Evolutionary conservation across 495 filamentous ascomycete genomes (phyloP).

Genomic region (Neurospora tetrasperma): DNA sequence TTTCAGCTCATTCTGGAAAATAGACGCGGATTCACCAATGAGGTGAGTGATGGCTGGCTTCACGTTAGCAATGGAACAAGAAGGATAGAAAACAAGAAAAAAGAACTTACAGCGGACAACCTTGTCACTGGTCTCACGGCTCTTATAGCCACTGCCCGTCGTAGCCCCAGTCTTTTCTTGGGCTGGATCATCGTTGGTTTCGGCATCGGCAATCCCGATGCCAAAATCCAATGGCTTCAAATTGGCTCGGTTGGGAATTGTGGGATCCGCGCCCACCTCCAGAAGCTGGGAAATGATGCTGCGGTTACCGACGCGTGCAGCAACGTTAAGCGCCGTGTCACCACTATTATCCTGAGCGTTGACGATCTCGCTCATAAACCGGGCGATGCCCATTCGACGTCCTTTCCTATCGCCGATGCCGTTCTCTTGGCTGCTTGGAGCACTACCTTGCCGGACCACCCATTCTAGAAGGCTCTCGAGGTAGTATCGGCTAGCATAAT

Average conservation of each 20-base stretch:
- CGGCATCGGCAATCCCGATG: slow-evolving; percentile 50
- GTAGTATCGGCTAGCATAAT: slow-evolving; percentile 79
- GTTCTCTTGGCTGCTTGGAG: slow-evolving; percentile 46
- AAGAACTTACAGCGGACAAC: slow-evolving; percentile 53
- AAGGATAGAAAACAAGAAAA: background rate
- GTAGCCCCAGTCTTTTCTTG: slow-evolving; percentile 19
- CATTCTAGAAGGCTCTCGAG: slow-evolving; percentile 88
- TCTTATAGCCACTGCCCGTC: slow-evolving; percentile 35
- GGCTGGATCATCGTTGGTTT: slow-evolving; percentile 33
- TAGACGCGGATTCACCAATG: slow-evolving; percentile 59
- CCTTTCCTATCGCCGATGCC: slow-evolving; percentile 15
- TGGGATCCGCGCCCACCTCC: slow-evolving; percentile 84
- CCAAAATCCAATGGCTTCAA: slow-evolving; percentile 85
- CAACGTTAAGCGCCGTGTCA: slow-evolving; percentile 90
- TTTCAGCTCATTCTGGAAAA: slow-evolving; percentile 64
- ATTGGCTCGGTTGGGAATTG: slow-evolving; percentile 80
- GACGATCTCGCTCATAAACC: slow-evolving; percentile 93
- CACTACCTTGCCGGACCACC: slow-evolving; percentile 74
- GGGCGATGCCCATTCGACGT: slow-evolving; percentile 68
- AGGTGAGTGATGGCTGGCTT: slow-evolving; percentile 60
- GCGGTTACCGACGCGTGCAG: slow-evolving; percentile 77
- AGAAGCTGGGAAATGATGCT: slow-evolving; percentile 87
- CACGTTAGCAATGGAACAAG: slow-evolving; percentile 15
- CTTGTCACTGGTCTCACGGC: slow-evolving; percentile 53
- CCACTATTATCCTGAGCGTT: slow-evolving; percentile 86